phyloP scores from a whole-genome alignment of 2,329 filamentous ascomycete species.

The Cryphonectria naterciae region DNA sequence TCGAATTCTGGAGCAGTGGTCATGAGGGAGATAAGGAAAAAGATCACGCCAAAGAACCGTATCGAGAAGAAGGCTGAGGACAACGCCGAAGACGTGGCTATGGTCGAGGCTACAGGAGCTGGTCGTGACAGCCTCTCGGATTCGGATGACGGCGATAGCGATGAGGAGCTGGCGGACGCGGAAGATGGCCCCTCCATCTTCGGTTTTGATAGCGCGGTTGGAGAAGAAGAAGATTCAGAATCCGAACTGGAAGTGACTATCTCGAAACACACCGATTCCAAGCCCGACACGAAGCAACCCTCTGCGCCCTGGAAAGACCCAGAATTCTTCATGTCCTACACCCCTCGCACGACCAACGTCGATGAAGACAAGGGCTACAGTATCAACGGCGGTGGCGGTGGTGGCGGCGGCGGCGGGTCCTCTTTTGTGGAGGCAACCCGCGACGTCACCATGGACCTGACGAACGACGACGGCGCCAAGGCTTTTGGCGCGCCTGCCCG shows the following conservation, averaged over 20 bases:
- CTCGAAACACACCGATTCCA: conserved; percentile 58
- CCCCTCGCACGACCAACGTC: conserved; percentile 76
- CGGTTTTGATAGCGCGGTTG: conserved; percentile 57
- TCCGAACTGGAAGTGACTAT: conserved; percentile 72
- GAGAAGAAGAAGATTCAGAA: conserved; percentile 56
- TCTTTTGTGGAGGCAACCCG: conserved; percentile 91
- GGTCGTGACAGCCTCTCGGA: conserved; percentile 25
- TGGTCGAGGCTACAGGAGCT: conserved; percentile 38
- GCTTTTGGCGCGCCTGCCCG: conserved; percentile 78
- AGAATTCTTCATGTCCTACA: conserved; percentile 97
- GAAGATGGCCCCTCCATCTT: conserved; percentile 41
- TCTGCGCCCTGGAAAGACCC: conserved; percentile 73
- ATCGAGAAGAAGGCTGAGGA: conserved; percentile 45
- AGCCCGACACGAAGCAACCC: conserved; percentile 52
- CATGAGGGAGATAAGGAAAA: conserved; percentile 73
- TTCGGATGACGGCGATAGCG: conserved; percentile 33
- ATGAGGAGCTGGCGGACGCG: conserved; percentile 44
- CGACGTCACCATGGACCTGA: conserved; percentile 87
- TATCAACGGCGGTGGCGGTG: conserved; percentile 78
- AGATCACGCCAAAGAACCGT: conserved; percentile 64
- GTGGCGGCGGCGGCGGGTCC: conserved; percentile 48
- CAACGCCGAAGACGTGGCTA: conserved; percentile 39
- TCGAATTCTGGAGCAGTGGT: conserved; percentile 71
- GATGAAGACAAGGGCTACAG: conserved; percentile 93
- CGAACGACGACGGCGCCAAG: conserved; percentile 81